Evolutionary conservation across 208 protist species (phyloP).

Genomic region (Paratrypanosoma confusum): DNA sequence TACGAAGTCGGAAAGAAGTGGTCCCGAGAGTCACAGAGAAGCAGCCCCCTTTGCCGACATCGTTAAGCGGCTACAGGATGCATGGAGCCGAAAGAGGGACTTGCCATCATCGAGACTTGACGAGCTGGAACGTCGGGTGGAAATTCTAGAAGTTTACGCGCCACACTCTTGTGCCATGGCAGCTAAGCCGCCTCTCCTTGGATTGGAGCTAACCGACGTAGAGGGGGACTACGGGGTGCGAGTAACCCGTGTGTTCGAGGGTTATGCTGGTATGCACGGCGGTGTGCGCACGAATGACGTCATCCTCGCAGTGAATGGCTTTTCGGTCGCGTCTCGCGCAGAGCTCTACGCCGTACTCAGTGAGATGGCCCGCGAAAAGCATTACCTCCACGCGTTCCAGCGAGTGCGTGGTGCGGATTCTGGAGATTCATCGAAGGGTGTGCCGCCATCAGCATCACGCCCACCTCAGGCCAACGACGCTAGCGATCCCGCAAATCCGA

Average conservation of each 20-base stretch:
- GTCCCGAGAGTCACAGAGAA: too few relatives aligned
- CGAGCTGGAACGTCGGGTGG: conserved; percentile 20
- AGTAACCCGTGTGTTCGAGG: conserved; percentile 31
- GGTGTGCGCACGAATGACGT: conserved; percentile 38
- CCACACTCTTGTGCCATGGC: conserved; percentile 37
- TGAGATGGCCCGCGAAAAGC: conserved; percentile 31
- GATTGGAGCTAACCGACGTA: conserved; percentile 45
- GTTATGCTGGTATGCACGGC: conserved; percentile 26
- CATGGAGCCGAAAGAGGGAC: too few relatives aligned
- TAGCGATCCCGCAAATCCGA: too few relatives aligned
- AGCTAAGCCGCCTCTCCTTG: conserved; percentile 35
- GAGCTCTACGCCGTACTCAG: conserved; percentile 41
- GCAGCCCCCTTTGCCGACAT: too few relatives aligned
- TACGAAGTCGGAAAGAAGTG: too few relatives aligned
- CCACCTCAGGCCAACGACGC: too few relatives aligned
- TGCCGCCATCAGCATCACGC: too few relatives aligned
- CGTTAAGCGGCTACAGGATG: too few relatives aligned
- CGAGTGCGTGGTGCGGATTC: too few relatives aligned
- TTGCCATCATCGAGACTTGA: too few relatives aligned
- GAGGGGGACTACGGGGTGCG: conserved; percentile 18
- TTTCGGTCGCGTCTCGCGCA: conserved; percentile 24
- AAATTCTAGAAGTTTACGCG: conserved; percentile 54
- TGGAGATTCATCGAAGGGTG: too few relatives aligned
- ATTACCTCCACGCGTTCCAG: too few relatives aligned
- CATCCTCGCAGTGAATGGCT: conserved; percentile 30